Conservation (phyloP, 495 filamentous ascomycete genomes). For the Pyrenula aspistea region DNA sequence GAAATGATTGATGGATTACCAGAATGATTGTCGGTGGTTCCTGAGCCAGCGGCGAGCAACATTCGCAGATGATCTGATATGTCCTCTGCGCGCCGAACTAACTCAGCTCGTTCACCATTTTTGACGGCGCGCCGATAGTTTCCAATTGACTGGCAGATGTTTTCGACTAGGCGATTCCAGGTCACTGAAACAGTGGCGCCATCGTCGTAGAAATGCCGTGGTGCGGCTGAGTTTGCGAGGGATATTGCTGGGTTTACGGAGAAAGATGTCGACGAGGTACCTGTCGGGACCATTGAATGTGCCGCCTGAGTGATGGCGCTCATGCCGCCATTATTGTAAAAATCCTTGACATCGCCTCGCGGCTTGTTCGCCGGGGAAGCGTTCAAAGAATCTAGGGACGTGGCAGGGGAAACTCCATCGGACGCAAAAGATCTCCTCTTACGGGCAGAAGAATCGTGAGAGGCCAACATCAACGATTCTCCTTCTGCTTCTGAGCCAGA, state of each 20-base stretch:
- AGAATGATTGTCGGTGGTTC: constrained; percentile 96
- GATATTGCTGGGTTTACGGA: constrained; percentile 45
- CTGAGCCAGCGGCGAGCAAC: constrained; percentile 87
- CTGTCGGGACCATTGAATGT: constrained; percentile 36
- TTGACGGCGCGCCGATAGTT: constrained; percentile 75
- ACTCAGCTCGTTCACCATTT: constrained; percentile 71
- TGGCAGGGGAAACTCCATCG: constrained; percentile 74
- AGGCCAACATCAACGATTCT: constrained; percentile 44
- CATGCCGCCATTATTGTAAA: constrained; percentile 36
- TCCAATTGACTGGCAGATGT: constrained; percentile 82
- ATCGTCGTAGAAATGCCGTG: constrained; percentile 78
- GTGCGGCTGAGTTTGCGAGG: constrained; percentile 45
- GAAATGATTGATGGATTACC: constrained; percentile 98
- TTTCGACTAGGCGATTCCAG: constrained; percentile 79
- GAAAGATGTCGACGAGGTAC: constrained; percentile 55
- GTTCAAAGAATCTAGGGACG: constrained; percentile 81
- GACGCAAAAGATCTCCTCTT: constrained; percentile 52
- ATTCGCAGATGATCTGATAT: constrained; percentile 93
- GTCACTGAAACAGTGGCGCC: constrained; percentile 60
- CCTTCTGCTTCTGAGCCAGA: constrained; percentile 84
- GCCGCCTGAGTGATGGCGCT: constrained; percentile 19
- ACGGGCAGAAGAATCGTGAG: constrained; percentile 44
- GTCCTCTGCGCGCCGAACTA: constrained; percentile 84
- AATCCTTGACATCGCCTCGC: constrained; percentile 16
- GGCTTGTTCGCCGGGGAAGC: constrained; percentile 39